Percentiles rank a stretch among this genome's conserved stretches.
Evolutionary conservation across 2,329 filamentous ascomycete genomes (phyloP).

Genomic region (Aspergillus fumigatus): DNA sequence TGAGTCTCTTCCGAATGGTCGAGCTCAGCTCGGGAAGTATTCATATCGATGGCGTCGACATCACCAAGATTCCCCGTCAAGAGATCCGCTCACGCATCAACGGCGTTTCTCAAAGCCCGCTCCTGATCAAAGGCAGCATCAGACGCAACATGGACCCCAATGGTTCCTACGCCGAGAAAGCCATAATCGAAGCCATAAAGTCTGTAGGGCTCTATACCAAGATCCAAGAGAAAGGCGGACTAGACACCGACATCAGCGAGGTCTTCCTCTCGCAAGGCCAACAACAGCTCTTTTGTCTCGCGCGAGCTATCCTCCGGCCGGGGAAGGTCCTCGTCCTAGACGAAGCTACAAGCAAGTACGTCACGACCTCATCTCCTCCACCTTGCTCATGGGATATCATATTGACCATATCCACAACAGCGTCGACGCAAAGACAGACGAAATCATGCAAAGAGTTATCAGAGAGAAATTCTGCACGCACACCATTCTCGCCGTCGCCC

Average conservation of each 20-base stretch:
- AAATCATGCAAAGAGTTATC: slow-evolving; percentile 54
- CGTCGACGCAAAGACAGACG: slow-evolving; percentile 56
- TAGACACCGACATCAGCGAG: slow-evolving; percentile 44
- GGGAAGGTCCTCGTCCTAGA: slow-evolving; percentile 44
- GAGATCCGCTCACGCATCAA: slow-evolving; percentile 40
- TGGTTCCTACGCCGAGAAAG: slow-evolving; percentile 24
- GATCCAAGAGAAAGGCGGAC: slow-evolving; percentile 36
- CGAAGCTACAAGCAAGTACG: slow-evolving; percentile 39
- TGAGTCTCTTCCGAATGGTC: slow-evolving; percentile 41
- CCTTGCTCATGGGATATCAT: slow-evolving; percentile 8
- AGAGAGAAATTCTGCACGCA: slow-evolving; percentile 50
- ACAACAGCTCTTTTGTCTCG: slow-evolving; percentile 61
- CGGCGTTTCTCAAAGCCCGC: slow-evolving; percentile 42
- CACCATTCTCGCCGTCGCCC: slow-evolving; percentile 57
- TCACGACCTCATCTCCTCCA: slow-evolving; percentile 6
- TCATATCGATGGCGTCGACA: slow-evolving; percentile 40
- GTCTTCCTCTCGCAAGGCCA: slow-evolving; percentile 56
- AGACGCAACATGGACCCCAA: slow-evolving; percentile 39
- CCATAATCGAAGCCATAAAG: slow-evolving; percentile 34
- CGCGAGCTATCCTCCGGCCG: slow-evolving; percentile 51
- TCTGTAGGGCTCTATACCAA: slow-evolving; percentile 35
- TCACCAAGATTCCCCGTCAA: slow-evolving; percentile 35
- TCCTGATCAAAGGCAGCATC: slow-evolving; percentile 39
- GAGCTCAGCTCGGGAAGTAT: slow-evolving; percentile 38
- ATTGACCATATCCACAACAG: slow-evolving; percentile 24